Percentiles rank a stretch among this genome's conserved stretches.
Evolutionary conservation across 768 basidiomycete species (phyloP).

Genomic region (Trametes coccinea): DNA sequence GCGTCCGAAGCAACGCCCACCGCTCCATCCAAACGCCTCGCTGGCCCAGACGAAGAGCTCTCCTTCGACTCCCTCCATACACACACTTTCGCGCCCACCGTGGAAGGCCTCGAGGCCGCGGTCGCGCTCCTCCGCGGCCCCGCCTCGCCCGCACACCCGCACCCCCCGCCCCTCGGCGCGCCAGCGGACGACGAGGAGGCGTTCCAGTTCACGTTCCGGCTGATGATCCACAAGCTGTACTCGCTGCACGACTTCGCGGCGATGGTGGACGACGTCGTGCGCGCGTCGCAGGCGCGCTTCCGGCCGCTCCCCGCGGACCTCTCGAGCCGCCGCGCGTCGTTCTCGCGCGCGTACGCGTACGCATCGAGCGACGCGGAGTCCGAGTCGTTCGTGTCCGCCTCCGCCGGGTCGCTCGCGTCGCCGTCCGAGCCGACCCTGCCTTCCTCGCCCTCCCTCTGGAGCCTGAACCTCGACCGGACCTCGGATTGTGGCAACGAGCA

Average conservation of each 20-base stretch:
- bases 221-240: conserved; percentile 69
- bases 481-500: not conserved
- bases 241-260: conserved; percentile 57
- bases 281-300: conserved; percentile 45
- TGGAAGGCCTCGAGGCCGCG: conserved; percentile 14
- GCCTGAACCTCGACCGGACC: not conserved
- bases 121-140: conserved; percentile 14
- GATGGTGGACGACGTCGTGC: conserved; percentile 24
- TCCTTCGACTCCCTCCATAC: conserved; percentile 12
- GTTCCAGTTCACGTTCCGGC: conserved; percentile 56
- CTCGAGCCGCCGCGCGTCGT: conserved; percentile 4
- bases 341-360: conserved; percentile 3
- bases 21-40: too few relatives aligned
- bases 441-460: not conserved
- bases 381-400: conserved; percentile 11
- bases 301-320: conserved; percentile 42
- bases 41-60: not conserved
- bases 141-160: not conserved
- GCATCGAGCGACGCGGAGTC: not conserved
- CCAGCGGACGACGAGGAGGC: conserved; percentile 13
- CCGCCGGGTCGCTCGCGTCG: not conserved
- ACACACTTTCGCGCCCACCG: conserved; percentile 9
- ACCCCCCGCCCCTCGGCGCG: not conserved
- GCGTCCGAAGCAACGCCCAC: not conserved
- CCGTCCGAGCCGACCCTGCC: not conserved